Percentiles rank a stretch among this genome's conserved stretches.
phyloP scores from a whole-genome alignment of 305 asterid genomes.

The Solanum hybrid region DNA sequence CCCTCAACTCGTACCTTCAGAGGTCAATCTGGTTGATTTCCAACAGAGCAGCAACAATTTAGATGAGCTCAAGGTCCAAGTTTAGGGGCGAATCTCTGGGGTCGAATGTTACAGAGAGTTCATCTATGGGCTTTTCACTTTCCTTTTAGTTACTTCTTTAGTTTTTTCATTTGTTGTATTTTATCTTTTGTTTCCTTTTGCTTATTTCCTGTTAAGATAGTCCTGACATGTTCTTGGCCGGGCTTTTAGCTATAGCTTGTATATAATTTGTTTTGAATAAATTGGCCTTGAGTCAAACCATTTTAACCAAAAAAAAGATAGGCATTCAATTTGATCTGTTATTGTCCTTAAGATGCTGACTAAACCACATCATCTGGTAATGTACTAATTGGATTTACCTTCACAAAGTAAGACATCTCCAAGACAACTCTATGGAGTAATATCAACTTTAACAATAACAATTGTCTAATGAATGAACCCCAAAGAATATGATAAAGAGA shows the following conservation, averaged over 20 bases:
- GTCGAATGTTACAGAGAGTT: neutral
- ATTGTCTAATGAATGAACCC: too few species aligned
- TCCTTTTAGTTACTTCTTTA: neutral
- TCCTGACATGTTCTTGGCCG: neutral
- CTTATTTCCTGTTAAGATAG: neutral
- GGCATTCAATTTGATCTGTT: too few species aligned
- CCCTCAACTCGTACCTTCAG: neutral
- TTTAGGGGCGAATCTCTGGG: neutral
- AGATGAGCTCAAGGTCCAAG: neutral
- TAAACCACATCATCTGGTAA: too few species aligned
- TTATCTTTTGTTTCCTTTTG: neutral
- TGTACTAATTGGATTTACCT: too few species aligned
- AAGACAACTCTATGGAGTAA: too few species aligned
- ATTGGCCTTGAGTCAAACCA: neutral
- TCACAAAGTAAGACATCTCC: too few species aligned
- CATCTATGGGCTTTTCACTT: neutral
- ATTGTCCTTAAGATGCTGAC: too few species aligned
- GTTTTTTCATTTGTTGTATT: too few species aligned
- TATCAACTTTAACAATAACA: too few species aligned
- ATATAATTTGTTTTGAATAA: neutral
- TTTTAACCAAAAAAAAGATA: too few species aligned
- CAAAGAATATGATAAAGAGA: too few species aligned
- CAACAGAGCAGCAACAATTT: neutral
- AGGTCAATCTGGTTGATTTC: neutral
- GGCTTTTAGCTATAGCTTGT: neutral